Evolutionary conservation across 768 basidiomycete species (phyloP).

Genomic region (Boletus vermiculosoides): DNA sequence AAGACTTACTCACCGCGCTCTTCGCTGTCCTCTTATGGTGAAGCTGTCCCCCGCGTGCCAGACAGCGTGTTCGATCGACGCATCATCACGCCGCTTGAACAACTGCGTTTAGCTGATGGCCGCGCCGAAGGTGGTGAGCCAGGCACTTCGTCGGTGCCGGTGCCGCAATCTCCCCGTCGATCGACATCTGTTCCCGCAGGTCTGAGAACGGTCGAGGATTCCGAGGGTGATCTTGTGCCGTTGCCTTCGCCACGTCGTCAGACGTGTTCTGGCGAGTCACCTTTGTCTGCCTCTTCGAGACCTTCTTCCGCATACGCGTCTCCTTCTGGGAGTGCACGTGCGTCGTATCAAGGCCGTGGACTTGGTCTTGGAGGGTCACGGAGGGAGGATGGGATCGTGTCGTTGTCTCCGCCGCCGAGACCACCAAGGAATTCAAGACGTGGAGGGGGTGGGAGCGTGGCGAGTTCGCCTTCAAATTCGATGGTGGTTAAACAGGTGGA

Average conservation of each 20-base stretch:
- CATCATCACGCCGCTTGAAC: slow-evolving; percentile 56
- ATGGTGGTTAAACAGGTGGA: slow-evolving; percentile 4
- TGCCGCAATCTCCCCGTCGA: slow-evolving; percentile 18
- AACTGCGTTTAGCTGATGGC: slow-evolving; percentile 40
- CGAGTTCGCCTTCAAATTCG: slow-evolving; percentile 8
- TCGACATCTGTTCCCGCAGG: slow-evolving; percentile 19
- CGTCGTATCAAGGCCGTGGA: slow-evolving; percentile 33
- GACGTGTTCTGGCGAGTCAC: slow-evolving; percentile 22
- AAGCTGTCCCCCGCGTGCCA: slow-evolving; percentile 43
- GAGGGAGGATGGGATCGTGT: slow-evolving; percentile 21
- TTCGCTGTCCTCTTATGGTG: slow-evolving; percentile 56
- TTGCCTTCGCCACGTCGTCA: slow-evolving; percentile 13
- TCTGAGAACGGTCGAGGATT: slow-evolving; percentile 5
- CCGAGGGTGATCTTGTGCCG: slow-evolving; percentile 3
- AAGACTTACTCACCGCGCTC: slow-evolving; percentile 48
- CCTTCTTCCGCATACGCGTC: slow-evolving; percentile 42
- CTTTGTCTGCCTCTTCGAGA: slow-evolving; percentile 32
- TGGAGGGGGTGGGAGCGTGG: slow-evolving; percentile 4
- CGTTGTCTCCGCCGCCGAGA: slow-evolving; percentile 31
- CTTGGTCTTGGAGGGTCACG: slow-evolving; percentile 3
- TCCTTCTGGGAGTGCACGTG: slow-evolving; percentile 39
- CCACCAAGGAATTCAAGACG: slow-evolving; percentile 17
- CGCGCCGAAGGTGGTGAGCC: slow-evolving; percentile 7
- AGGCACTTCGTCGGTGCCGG: neutral
- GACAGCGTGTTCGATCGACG: slow-evolving; percentile 36